phyloP scores from a whole-genome alignment of 2,329 filamentous ascomycete genomes.

The Penicillium glabrum region DNA sequence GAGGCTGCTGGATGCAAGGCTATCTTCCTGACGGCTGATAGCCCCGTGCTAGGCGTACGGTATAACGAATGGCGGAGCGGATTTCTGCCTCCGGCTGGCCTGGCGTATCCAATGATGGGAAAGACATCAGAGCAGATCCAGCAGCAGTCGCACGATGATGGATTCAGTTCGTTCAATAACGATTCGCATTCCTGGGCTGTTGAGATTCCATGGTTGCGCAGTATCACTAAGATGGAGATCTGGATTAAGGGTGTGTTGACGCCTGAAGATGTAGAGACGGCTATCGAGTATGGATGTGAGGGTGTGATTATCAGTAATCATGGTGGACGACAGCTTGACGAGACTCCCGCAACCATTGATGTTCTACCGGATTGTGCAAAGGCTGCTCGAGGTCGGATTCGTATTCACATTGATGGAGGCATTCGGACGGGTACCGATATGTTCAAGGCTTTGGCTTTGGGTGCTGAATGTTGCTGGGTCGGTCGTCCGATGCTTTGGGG shows the following conservation, averaged over 20 bases:
- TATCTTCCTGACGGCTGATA: slow-evolving; percentile 56
- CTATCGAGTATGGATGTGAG: slow-evolving; percentile 36
- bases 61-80: slow-evolving; percentile 55
- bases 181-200: slow-evolving; percentile 45
- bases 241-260: slow-evolving; percentile 33
- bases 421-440: slow-evolving; percentile 36
- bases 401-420: slow-evolving; percentile 34
- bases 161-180: slow-evolving; percentile 22
- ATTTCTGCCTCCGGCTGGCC: slow-evolving; percentile 47
- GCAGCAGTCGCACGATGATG: slow-evolving; percentile 22
- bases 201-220: slow-evolving; percentile 51
- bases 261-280: slow-evolving; percentile 36
- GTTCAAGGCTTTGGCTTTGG: slow-evolving; percentile 38
- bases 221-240: slow-evolving; percentile 49
- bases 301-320: slow-evolving; percentile 42
- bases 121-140: slow-evolving; percentile 24
- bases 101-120: slow-evolving; percentile 41
- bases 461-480: slow-evolving; percentile 34
- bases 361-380: slow-evolving; percentile 30
- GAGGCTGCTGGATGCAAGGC: slow-evolving; percentile 46
- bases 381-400: slow-evolving; percentile 32
- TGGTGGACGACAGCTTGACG: slow-evolving; percentile 40
- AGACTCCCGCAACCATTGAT: slow-evolving; percentile 37
- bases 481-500: slow-evolving; percentile 37
- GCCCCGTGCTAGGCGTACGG: slow-evolving; percentile 53